Base-by-base conservation (phyloP, 1,284 basidiomycete genomes). In the Salmacisia buchloeana region DNA sequence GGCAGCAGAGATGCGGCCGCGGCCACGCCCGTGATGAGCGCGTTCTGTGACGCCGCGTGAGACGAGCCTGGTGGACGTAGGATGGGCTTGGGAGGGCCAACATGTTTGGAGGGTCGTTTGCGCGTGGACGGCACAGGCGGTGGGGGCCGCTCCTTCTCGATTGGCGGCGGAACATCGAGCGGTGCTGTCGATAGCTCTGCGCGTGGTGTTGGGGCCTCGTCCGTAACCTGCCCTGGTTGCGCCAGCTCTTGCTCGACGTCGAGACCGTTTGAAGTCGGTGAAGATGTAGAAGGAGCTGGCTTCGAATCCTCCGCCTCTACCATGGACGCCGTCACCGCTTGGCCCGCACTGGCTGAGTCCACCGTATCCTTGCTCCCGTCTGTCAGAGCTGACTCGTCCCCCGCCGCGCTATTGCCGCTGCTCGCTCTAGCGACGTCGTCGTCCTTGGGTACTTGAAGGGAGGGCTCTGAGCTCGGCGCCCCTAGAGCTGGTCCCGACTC, bases 1-100 rank as follows among this genome's bases (percentile, higher is more conserved):
- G 49, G 49, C 6, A 54, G 49, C 25, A 54, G 29, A 7, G 49
- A 54, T 33, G 49, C 49, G 1, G 49, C 27, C 10, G 49, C 49
- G 13, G 49, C 49, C 15, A 54, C 49, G 15, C 49, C 49, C 15
- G 49, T 54, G 49, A 54, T 54, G 25, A 54, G 49, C 3, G 49
- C 27, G 15, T 54, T 54, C 12, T 54, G 49, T 15, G 49, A 54
- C 15, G 29, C 49, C 13, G 49, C 34, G 49, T 54, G 49, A 13
- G 49, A 54, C 31, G 49, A 54, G 2, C 49, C 49, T 5, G 49
- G 49, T n/a, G 49, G 49, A 54, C 49, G 49, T 13, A 54, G 29
- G 49, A 54, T 54, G 1, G 49, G 49, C 13, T 54, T 54, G 23
- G 49, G 49, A 18, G 49, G 49, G 23, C 25, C 49, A 18, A 31